phyloP scores from a whole-genome alignment of 768 basidiomycete genomes.

The Leccinum boreale region DNA sequence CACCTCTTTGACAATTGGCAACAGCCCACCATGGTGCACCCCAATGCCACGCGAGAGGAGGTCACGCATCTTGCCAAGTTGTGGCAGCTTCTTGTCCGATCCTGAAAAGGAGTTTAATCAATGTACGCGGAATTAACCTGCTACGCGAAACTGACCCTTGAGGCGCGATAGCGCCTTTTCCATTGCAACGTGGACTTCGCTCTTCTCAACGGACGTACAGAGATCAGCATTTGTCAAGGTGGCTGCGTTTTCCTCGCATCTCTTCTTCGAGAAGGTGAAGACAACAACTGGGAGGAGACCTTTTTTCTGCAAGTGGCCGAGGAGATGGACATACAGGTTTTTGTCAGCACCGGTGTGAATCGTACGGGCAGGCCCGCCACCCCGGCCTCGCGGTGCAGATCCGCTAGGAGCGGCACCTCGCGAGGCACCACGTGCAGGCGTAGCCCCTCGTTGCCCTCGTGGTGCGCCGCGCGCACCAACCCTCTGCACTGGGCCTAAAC shows the following conservation, averaged over 20 bases:
- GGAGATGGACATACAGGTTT: slow-evolving; percentile 90
- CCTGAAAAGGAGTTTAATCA: slow-evolving; percentile 43
- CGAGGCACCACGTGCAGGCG: slow-evolving; percentile 50
- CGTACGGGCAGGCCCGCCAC: slow-evolving; percentile 49
- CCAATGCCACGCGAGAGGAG: slow-evolving; percentile 91
- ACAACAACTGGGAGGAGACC: slow-evolving; percentile 89
- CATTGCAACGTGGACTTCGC: slow-evolving; percentile 91
- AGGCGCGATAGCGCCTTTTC: slow-evolving; percentile 89
- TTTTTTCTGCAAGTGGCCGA: slow-evolving; percentile 83
- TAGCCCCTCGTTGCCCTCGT: slow-evolving; percentile 44
- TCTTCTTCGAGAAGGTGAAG: slow-evolving; percentile 96
- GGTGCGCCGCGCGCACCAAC: slow-evolving; percentile 75
- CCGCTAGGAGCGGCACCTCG: slow-evolving; percentile 47
- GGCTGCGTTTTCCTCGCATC: slow-evolving; percentile 93
- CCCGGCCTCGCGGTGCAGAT: slow-evolving; percentile 33
- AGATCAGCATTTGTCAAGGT: slow-evolving; percentile 88
- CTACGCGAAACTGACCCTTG: slow-evolving; percentile 58
- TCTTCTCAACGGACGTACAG: slow-evolving; percentile 88
- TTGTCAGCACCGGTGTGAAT: slow-evolving; percentile 76
- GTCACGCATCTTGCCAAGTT: slow-evolving; percentile 87
- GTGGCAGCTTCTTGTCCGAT: slow-evolving; percentile 88
- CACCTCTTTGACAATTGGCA: slow-evolving; percentile 97
- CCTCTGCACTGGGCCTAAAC: slow-evolving; percentile 80
- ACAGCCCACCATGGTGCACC: slow-evolving; percentile 93
- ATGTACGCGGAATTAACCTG: background rate